Evolutionary conservation across 345 rosid genomes (phyloP).

Genomic region (Sonneratia alba): DNA sequence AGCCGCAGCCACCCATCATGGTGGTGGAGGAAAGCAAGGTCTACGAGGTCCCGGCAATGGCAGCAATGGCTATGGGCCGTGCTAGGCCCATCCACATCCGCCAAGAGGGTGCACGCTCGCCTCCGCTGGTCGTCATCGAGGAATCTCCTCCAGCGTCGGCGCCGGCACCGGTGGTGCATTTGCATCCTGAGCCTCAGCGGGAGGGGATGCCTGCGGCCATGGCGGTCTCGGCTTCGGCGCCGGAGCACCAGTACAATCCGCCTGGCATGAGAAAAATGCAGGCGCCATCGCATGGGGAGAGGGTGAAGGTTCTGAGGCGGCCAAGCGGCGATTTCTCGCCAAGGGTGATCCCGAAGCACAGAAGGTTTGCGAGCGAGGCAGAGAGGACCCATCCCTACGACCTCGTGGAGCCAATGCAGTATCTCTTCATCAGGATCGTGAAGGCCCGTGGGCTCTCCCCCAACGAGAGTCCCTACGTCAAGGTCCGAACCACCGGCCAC

Average conservation of each 20-base stretch:
- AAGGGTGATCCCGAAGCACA: constrained; percentile 38
- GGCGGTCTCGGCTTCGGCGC: constrained; percentile 10
- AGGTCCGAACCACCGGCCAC: constrained; percentile 49
- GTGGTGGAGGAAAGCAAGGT: constrained; percentile 52
- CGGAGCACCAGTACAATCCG: constrained; percentile 16
- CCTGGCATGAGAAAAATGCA: constrained; percentile 78
- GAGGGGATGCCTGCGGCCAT: constrained; percentile 8
- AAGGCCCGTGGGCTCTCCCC: constrained; percentile 68
- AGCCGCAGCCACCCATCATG: constrained; percentile 23
- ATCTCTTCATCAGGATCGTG: constrained; percentile 59
- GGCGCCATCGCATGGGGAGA: constrained; percentile 34
- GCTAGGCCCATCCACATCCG: background rate
- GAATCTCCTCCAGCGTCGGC: constrained; percentile 34
- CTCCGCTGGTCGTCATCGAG: constrained; percentile 43
- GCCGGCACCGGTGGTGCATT: constrained; percentile 23
- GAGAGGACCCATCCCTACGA: constrained; percentile 53
- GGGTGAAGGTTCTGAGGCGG: constrained; percentile 41
- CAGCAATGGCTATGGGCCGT: background rate
- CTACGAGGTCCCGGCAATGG: constrained; percentile 27
- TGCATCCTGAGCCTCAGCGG: constrained; percentile 19
- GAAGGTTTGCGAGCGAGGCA: constrained; percentile 23
- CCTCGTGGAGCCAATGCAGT: constrained; percentile 90
- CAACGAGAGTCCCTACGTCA: constrained; percentile 55
- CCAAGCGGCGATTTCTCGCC: constrained; percentile 54
- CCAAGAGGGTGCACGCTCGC: constrained; percentile 25